phyloP scores from a whole-genome alignment of 2,329 filamentous ascomycete genomes.

The Exophiala bonariae region DNA sequence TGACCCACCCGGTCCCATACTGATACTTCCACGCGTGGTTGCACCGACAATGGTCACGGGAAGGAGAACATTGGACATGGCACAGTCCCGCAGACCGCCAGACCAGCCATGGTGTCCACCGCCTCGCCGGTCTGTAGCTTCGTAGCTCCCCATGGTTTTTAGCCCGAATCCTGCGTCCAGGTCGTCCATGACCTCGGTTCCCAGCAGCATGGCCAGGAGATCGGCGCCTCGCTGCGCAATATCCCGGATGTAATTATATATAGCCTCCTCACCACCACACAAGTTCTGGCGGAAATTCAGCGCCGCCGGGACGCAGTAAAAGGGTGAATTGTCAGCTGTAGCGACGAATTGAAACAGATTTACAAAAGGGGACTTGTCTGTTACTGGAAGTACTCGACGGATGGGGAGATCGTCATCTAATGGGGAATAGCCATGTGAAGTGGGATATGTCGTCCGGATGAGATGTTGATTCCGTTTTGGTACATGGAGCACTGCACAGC shows the following conservation, averaged over 20 bases:
- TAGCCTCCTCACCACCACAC: conserved; percentile 71
- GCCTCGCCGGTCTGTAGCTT: conserved; percentile 25
- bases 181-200: conserved; percentile 69
- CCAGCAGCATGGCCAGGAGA: conserved; percentile 61
- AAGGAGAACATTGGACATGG: conserved; percentile 71
- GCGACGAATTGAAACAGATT: conserved; percentile 74
- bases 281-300: conserved; percentile 68
- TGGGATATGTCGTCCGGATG: conserved; percentile 73
- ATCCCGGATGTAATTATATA: conserved; percentile 62
- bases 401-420: conserved; percentile 2
- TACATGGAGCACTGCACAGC: conserved; percentile 79
- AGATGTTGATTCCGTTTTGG: conserved; percentile 73
- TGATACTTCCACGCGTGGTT: conserved; percentile 24
- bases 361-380: conserved; percentile 61
- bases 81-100: conserved; percentile 59
- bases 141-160: conserved; percentile 28
- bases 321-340: conserved; percentile 72
- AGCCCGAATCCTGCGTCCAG: conserved; percentile 32
- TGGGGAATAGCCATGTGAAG: conserved; percentile 74
- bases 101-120: conserved; percentile 46
- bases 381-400: conserved; percentile 17
- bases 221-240: conserved; percentile 66
- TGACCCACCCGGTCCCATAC: conserved; percentile 27
- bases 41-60: conserved; percentile 56
- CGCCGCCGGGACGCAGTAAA: conserved; percentile 69